Percentiles rank a stretch among this genome's conserved stretches.
Conservation (phyloP, 2,329 filamentous ascomycete genomes). For the Stachybotrys chartarum region DNA sequence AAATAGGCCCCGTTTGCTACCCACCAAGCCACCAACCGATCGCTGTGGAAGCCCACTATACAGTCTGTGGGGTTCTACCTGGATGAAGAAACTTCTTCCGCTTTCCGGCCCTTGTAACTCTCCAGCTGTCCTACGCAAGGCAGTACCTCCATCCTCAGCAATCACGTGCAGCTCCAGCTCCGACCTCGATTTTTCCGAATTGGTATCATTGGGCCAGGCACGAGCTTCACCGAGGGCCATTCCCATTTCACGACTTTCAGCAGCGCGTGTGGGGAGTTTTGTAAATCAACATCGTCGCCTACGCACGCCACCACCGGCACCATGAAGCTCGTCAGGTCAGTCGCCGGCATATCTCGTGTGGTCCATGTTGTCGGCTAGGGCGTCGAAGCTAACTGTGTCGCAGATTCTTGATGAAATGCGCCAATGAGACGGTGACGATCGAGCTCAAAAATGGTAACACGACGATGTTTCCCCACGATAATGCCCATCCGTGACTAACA, state of each 20-base stretch:
- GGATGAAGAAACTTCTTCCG: too few relatives aligned
- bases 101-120: too few relatives aligned
- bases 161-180: constrained; percentile 1
- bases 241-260: background rate
- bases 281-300: background rate
- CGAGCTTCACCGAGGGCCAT: background rate
- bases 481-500: too few relatives aligned
- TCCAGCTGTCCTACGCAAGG: background rate
- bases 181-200: constrained; percentile 1
- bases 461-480: too few relatives aligned
- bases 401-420: constrained; percentile 99
- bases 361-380: background rate
- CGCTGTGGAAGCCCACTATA: too few relatives aligned
- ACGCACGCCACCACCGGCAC: constrained; percentile 30
- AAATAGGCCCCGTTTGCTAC: too few relatives aligned
- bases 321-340: constrained; percentile 97
- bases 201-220: background rate
- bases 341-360: background rate
- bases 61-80: too few relatives aligned
- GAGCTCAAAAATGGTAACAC: constrained; percentile 89
- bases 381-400: constrained; percentile 13
- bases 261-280: background rate
- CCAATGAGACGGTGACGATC: constrained; percentile 96
- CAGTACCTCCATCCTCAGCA: background rate
- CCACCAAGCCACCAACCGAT: too few relatives aligned